These are phyloP conservation scores for Talaromyces nanjingensis DNA, from an alignment of 495 filamentous ascomycete species.

Conservation along the genomic window DNA sequence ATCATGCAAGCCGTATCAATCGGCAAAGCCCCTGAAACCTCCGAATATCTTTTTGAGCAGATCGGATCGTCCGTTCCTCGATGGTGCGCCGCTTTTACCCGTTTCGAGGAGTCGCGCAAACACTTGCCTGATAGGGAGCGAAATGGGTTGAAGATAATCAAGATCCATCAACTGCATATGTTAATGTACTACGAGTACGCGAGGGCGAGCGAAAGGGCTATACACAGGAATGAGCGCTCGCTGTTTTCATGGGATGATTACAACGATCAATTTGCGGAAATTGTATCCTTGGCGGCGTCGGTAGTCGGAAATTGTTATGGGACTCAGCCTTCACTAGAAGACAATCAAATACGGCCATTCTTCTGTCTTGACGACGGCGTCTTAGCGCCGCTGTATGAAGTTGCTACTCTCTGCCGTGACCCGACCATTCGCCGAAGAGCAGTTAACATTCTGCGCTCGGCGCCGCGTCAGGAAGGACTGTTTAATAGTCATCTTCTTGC, in stretches of 20 bases:
- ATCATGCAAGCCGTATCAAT: not conserved
- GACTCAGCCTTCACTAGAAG: too few relatives aligned
- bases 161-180: slow-evolving; percentile 12
- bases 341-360: not conserved
- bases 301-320: slow-evolving; percentile 8
- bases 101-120: slow-evolving; percentile 11
- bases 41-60: not conserved
- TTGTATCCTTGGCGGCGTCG: slow-evolving; percentile 18
- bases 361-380: slow-evolving; percentile 36
- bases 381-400: slow-evolving; percentile 47
- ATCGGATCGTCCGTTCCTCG: slow-evolving; percentile 6
- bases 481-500: slow-evolving; percentile 56
- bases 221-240: not conserved
- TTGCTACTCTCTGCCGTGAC: slow-evolving; percentile 54
- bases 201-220: not conserved
- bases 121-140: slow-evolving; percentile 6
- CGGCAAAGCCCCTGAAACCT: not conserved
- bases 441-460: slow-evolving; percentile 44
- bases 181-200: slow-evolving; percentile 10
- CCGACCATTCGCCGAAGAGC: slow-evolving; percentile 45
- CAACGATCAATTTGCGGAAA: slow-evolving; percentile 16
- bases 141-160: slow-evolving; percentile 13
- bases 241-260: slow-evolving; percentile 15
- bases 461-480: slow-evolving; percentile 51
- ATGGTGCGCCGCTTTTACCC: slow-evolving; percentile 13